Base-by-base conservation (phyloP, 345 rosid genomes). In the Mangifera indica region DNA sequence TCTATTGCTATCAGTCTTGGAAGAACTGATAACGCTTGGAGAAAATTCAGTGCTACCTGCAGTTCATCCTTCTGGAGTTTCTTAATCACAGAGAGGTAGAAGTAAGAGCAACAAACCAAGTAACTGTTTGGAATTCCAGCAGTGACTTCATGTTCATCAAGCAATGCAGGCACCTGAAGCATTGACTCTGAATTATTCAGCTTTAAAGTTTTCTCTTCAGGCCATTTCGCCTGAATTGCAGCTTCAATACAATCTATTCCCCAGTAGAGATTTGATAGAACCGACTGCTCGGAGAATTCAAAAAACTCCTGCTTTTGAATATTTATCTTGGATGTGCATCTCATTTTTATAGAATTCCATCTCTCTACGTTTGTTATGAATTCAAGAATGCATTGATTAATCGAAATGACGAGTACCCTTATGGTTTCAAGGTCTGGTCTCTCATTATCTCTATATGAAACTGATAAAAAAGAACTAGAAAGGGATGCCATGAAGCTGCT, bases 121-220 rank as follows among this genome's bases (percentile, higher is more conserved):
- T 76, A 79, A 17, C 69, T 69, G 76, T 93, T 91, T 1, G 84
- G 82, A 66, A 91, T 81, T 66, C 97, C 91, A 17, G 90, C 81
- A 8, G 93, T 89, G 52, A 64, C 68, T 67, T 86, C 96, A 48
- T 82, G 83, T 66, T 90, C 96, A 7, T 88, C 93, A 66, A 91
- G 90, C 83, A 91, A 85, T 18, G 98, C 97, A 1, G 97, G 97
- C 22, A 85, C 87, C 80, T 93, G 98, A 62, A 91, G 97, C 94
- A 87, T 77, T 72, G 74, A 79, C 86, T 93, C 98, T 2, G 94
- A 80, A 62, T 87, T 86, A 59, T 63, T 74, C 13, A 91, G 66
- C 69, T 59, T 61, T 40, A 67, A 55, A 10, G 69, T 42, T 48
- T 73, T 82, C 75, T 86, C 86, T 53, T 81, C 87, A 0, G 80